Evolutionary conservation across 2,329 filamentous ascomycete species (phyloP).

Genomic region (Talaromyces marneffei): DNA sequence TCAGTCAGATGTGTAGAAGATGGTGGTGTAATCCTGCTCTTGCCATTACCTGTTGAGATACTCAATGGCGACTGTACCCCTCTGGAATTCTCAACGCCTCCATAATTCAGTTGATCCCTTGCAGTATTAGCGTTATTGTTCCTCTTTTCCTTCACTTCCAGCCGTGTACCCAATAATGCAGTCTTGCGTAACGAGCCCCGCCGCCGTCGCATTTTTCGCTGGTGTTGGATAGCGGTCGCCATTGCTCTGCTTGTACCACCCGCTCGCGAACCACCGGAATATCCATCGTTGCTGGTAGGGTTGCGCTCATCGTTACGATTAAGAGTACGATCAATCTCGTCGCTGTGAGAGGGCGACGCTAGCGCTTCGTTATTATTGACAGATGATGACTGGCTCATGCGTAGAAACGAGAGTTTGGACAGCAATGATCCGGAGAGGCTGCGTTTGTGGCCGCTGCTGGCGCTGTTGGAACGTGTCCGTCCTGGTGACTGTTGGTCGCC

Average conservation of each 20-base stretch:
- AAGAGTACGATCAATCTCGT: slow-evolving; percentile 29
- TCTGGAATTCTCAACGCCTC: slow-evolving; percentile 1
- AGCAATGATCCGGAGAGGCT: slow-evolving; percentile 61
- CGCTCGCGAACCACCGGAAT: slow-evolving; percentile 20
- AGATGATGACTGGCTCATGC: slow-evolving; percentile 37
- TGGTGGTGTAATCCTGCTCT: neutral
- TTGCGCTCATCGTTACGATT: neutral
- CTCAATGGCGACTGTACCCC: neutral
- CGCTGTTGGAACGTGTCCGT: slow-evolving; percentile 29
- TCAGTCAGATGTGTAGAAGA: neutral
- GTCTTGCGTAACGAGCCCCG: slow-evolving; percentile 84
- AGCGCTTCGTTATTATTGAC: neutral
- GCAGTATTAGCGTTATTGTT: slow-evolving; percentile 7
- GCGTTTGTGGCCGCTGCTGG: slow-evolving; percentile 32
- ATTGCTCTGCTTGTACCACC: slow-evolving; percentile 45
- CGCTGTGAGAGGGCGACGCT: neutral
- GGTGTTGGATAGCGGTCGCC: slow-evolving; percentile 43
- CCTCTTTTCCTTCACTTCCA: slow-evolving; percentile 31
- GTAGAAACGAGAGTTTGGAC: slow-evolving; percentile 64
- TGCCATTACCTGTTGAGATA: neutral
- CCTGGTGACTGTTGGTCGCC: slow-evolving; percentile 13
- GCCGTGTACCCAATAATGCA: slow-evolving; percentile 63
- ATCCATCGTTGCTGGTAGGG: slow-evolving; percentile 16
- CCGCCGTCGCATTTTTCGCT: slow-evolving; percentile 59
- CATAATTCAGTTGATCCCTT: slow-evolving; percentile 3